A percentile compares a stretch with the other conserved stretches of the same genome.
Conservation (phyloP, 2,329 filamentous ascomycete species). For the Zopfia rhizophila region DNA sequence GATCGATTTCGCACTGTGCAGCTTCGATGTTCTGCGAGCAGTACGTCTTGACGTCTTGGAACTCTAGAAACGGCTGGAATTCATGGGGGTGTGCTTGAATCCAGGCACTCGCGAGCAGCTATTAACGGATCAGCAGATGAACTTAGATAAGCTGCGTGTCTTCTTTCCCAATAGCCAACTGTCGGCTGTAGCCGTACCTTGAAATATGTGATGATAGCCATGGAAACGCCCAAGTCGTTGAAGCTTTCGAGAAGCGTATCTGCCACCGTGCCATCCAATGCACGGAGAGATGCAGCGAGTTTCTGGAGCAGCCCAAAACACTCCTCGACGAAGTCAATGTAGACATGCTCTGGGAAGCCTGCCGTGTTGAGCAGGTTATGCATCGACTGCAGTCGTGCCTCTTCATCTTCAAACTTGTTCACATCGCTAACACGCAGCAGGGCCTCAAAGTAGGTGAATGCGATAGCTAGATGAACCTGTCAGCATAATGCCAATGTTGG, state of each 20-base stretch:
- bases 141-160: constrained; percentile 2
- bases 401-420: constrained; percentile 74
- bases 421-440: constrained; percentile 75
- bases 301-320: constrained; percentile 74
- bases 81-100: constrained; percentile 77
- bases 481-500: constrained; percentile 27
- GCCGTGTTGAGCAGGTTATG: constrained; percentile 75
- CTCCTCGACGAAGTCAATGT: constrained; percentile 85
- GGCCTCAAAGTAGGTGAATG: constrained; percentile 91
- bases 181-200: constrained; percentile 58
- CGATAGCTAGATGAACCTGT: constrained; percentile 73
- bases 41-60: constrained; percentile 71
- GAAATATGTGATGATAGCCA: constrained; percentile 85
- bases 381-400: constrained; percentile 75
- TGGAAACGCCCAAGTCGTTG: constrained; percentile 75
- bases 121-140: constrained; percentile 15
- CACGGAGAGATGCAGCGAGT: constrained; percentile 67
- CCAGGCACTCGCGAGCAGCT: constrained; percentile 85
- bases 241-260: constrained; percentile 72
- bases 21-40: constrained; percentile 77
- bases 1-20: constrained; percentile 84
- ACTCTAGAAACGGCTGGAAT: constrained; percentile 76
- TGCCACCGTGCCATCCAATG: constrained; percentile 62
- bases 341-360: constrained; percentile 75
- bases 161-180: constrained; percentile 10